A percentile compares a stretch with the other conserved stretches of the same genome.
Conservation (phyloP, 2,329 filamentous ascomycete genomes). For the Alternaria sp. region DNA sequence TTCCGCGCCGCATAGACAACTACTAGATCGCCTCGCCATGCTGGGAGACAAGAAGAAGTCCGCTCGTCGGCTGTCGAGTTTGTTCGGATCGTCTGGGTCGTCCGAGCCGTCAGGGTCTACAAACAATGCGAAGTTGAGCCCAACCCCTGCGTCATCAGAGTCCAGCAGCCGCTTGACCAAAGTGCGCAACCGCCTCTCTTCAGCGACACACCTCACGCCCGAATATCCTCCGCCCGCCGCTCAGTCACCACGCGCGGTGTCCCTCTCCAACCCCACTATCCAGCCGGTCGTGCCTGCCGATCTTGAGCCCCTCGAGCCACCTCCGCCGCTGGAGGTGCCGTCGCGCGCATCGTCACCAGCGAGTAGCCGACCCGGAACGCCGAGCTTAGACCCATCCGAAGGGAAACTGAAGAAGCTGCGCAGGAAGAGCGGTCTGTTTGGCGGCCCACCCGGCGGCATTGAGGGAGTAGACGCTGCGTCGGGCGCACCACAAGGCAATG, state of each 20-base stretch:
- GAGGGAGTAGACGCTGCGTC: constrained; percentile 30
- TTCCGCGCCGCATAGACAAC: background rate
- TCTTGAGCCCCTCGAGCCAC: constrained; percentile 37
- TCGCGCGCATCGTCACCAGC: constrained; percentile 38
- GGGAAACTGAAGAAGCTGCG: constrained; percentile 41
- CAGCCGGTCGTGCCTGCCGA: constrained; percentile 32
- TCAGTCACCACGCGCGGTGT: constrained; percentile 17
- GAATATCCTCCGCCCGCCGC: constrained; percentile 38
- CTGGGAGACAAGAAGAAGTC: constrained; percentile 41
- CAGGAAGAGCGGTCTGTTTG: constrained; percentile 45
- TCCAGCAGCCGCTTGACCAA: constrained; percentile 37
- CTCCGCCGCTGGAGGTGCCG: constrained; percentile 31
- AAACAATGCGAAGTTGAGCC: constrained; percentile 16
- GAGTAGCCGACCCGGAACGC: constrained; percentile 33
- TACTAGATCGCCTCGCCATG: constrained; percentile 14
- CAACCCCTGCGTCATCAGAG: constrained; percentile 32
- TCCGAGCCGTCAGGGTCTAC: constrained; percentile 8
- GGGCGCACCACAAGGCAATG: constrained; percentile 9
- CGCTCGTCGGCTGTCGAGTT: constrained; percentile 42
- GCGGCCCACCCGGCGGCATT: constrained; percentile 16
- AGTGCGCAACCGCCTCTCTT: constrained; percentile 42
- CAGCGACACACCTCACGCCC: constrained; percentile 38
- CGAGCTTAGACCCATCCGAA: constrained; percentile 24
- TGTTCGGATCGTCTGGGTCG: constrained; percentile 36
- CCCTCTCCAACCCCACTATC: constrained; percentile 32